phyloP scores from a whole-genome alignment of 495 filamentous ascomycete species.

The Achaetomiella virescens region DNA sequence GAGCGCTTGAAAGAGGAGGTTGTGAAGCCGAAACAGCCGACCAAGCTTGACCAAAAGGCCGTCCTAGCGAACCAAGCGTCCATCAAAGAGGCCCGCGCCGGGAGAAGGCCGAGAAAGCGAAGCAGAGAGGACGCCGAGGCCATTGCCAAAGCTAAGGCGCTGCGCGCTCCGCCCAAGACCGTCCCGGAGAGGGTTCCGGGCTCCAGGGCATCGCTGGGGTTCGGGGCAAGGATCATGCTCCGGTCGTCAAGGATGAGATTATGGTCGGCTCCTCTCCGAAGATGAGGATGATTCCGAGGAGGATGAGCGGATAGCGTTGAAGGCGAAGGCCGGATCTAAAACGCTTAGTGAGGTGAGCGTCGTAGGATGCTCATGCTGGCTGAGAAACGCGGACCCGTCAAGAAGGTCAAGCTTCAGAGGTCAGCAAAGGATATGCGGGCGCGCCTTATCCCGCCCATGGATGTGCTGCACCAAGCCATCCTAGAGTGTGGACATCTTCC shows the following conservation, averaged over 20 bases:
- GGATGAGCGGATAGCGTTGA: slow-evolving; percentile 37
- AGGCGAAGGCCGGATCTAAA: slow-evolving; percentile 41
- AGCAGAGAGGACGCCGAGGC: slow-evolving; percentile 61
- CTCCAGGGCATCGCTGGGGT: slow-evolving; percentile 64
- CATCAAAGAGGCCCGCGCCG: slow-evolving; percentile 65
- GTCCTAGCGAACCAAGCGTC: slow-evolving; percentile 33
- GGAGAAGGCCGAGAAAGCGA: slow-evolving; percentile 68
- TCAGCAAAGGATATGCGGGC: slow-evolving; percentile 91
- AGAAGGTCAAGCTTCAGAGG: slow-evolving; percentile 67
- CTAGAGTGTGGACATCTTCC: slow-evolving; percentile 92
- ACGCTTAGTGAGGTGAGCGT: slow-evolving; percentile 46
- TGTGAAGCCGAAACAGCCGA: slow-evolving; percentile 16
- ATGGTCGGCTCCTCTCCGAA: slow-evolving; percentile 83
- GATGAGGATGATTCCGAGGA: slow-evolving; percentile 57
- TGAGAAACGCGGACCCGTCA: slow-evolving; percentile 60
- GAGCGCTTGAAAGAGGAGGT: slow-evolving; percentile 8
- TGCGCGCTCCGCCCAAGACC: slow-evolving; percentile 49
- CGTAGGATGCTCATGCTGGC: slow-evolving; percentile 41
- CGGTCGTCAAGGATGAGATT: slow-evolving; percentile 63
- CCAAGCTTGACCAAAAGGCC: slow-evolving; percentile 35
- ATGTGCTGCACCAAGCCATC: slow-evolving; percentile 74
- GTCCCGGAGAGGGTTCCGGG: slow-evolving; percentile 72
- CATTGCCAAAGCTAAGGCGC: slow-evolving; percentile 58
- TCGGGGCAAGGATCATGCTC: slow-evolving; percentile 64
- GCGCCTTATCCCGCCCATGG: slow-evolving; percentile 81